phyloP scores from a whole-genome alignment of 2,329 filamentous ascomycete genomes.

The Diaporthe ampelina region DNA sequence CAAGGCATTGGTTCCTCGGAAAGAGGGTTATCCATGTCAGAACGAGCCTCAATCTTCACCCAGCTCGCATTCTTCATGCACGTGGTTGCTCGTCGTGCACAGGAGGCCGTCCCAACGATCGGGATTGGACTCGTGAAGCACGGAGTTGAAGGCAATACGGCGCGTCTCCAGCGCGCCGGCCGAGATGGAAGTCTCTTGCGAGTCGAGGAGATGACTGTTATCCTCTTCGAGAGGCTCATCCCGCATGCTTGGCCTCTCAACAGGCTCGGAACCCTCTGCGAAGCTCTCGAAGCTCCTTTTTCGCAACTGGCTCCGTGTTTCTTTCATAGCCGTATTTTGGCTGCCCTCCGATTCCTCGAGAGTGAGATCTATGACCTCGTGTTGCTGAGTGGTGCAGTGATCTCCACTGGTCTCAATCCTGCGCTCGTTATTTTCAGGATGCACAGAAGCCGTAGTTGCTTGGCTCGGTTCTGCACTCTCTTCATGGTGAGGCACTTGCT shows the following conservation, averaged over 20 bases:
- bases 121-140: constrained; percentile 46
- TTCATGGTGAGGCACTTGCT: neutral
- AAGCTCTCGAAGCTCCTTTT: constrained; percentile 33
- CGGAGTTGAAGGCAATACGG: constrained; percentile 49
- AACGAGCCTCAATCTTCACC: constrained; percentile 43
- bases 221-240: constrained; percentile 14
- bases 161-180: constrained; percentile 48
- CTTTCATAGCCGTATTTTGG: neutral
- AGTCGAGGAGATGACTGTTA: constrained; percentile 43
- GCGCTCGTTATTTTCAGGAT: neutral
- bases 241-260: neutral
- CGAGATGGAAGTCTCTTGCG: constrained; percentile 51
- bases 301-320: neutral
- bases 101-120: constrained; percentile 49
- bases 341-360: constrained; percentile 13
- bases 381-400: neutral
- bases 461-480: neutral
- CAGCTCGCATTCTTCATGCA: constrained; percentile 52
- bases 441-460: neutral
- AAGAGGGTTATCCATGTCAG: neutral
- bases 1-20: neutral
- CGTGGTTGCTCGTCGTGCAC: constrained; percentile 58
- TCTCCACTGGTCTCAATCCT: no score
- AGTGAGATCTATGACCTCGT: constrained; percentile 35
- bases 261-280: neutral